Evolutionary conservation across 2,329 filamentous ascomycete species (phyloP).

Genomic region (Paecilomyces sp.): DNA sequence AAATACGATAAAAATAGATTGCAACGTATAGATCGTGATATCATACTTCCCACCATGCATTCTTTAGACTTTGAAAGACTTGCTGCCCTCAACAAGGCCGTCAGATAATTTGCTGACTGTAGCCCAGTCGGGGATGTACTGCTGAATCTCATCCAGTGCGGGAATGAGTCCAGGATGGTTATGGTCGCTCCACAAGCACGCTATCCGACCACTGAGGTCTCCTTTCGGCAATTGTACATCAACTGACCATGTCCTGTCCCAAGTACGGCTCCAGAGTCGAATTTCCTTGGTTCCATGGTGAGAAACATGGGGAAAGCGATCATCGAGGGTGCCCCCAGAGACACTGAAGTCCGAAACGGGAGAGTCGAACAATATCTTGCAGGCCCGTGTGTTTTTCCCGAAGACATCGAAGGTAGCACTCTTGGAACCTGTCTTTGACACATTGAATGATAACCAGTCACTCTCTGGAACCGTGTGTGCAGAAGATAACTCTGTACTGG

Average conservation of each 20-base stretch:
- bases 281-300: slow-evolving; percentile 60
- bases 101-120: slow-evolving; percentile 67
- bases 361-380: slow-evolving; percentile 64
- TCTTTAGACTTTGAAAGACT: slow-evolving; percentile 53
- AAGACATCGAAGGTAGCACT: slow-evolving; percentile 58
- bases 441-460: slow-evolving; percentile 63
- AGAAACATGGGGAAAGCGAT: slow-evolving; percentile 58
- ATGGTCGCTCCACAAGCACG: slow-evolving; percentile 83
- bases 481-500: slow-evolving; percentile 29
- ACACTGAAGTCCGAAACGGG: slow-evolving; percentile 61
- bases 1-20: neutral
- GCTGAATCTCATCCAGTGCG: slow-evolving; percentile 70
- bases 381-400: slow-evolving; percentile 70
- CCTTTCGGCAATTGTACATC: slow-evolving; percentile 55
- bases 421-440: slow-evolving; percentile 39
- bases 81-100: slow-evolving; percentile 75
- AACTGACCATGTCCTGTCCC: slow-evolving; percentile 69
- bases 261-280: slow-evolving; percentile 75
- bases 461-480: slow-evolving; percentile 31
- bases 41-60: neutral
- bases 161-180: slow-evolving; percentile 68
- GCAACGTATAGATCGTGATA: neutral
- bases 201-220: slow-evolving; percentile 55
- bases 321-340: slow-evolving; percentile 49
- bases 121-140: slow-evolving; percentile 74